Conservation (phyloP, 306 rosid species). For the Mucuna pruriens region DNA sequence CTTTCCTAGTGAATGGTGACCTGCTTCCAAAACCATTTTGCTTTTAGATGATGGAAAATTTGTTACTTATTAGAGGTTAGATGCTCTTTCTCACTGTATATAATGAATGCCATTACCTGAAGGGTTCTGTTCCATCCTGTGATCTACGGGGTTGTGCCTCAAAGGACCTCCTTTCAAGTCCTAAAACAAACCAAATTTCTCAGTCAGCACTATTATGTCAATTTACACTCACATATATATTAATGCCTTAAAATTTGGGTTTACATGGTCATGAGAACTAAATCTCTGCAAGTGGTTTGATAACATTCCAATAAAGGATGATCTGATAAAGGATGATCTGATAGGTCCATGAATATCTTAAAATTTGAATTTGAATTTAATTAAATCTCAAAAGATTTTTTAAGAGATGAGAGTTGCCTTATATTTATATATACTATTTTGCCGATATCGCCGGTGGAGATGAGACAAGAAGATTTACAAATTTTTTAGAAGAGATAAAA, state of each 20-base stretch:
- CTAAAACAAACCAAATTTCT: constrained; percentile 37
- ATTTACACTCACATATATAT: neutral
- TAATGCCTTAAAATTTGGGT: too few relatives aligned
- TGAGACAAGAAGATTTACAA: too few relatives aligned
- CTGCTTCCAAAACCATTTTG: constrained; percentile 52
- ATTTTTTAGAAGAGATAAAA: constrained; percentile 17
- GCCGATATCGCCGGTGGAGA: too few relatives aligned
- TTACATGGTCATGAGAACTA: too few relatives aligned
- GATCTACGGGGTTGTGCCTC: constrained; percentile 38
- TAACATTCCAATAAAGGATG: too few relatives aligned
- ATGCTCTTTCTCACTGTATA: neutral
- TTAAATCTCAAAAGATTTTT: too few relatives aligned
- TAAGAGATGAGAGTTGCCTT: too few relatives aligned
- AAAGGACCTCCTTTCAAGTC: constrained; percentile 43
- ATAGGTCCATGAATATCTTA: too few relatives aligned
- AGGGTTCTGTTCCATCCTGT: constrained; percentile 39
- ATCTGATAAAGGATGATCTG: too few relatives aligned
- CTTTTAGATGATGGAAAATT: neutral
- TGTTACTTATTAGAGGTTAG: neutral
- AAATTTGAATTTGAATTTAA: too few relatives aligned
- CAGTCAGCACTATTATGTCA: constrained; percentile 1
- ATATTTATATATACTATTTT: too few relatives aligned
- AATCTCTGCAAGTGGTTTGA: too few relatives aligned
- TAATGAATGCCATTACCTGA: constrained; percentile 37
- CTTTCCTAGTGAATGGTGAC: constrained; percentile 82